Evolutionary conservation across 2,329 filamentous ascomycete species (phyloP), one percentile per base, ranked within the genome.

Genomic region (Colletotrichum musicola): DNA sequence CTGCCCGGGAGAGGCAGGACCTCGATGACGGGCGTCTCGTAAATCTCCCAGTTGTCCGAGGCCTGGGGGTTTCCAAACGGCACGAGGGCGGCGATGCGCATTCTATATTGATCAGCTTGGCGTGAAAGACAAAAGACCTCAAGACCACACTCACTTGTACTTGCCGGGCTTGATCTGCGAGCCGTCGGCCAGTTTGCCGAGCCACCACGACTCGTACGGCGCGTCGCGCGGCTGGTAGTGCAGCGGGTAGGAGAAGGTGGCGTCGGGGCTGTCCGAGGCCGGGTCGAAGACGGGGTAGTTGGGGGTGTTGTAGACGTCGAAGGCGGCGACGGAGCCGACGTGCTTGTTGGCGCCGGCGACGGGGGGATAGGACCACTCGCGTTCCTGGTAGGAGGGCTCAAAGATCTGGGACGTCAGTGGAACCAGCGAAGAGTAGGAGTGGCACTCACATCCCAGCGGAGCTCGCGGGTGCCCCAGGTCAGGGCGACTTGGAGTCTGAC

Each of bases 281-380:
- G 79, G 79, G 16, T 80, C 77, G 51, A 79, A 82, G 46, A 57
- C 42, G 38, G 62, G 62, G 57, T 69, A 67, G 57, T 69, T 58
- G 51, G 27, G 38, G 27, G 14, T 53, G 44, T 67, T 62, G 53
- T 62, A 66, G 57, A 69, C 63, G 56, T 66, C 56, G 53, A 67
- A 69, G 25, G 77, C 78, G 6, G 81, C 80, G 4, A 81, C 81
- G 2, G 81, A 81, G 40, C 83, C 83, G 58, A 85, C 70, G 62
- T 79, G 85, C 30, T 79, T 79, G 22, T 75, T 75, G 56, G 78
- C 53, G 46, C 81, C 82, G 10, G 77, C 70, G 5, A 76, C 72
- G 0, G 78, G 82, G 2, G 83, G 83, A 60, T 83, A 84, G 4
- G 72, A 61, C 83, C 83, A 85, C 25, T 80, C 72, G 2, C 72